phyloP scores from a whole-genome alignment of 2,329 filamentous ascomycete genomes.

The Calonectria hawksworthii region DNA sequence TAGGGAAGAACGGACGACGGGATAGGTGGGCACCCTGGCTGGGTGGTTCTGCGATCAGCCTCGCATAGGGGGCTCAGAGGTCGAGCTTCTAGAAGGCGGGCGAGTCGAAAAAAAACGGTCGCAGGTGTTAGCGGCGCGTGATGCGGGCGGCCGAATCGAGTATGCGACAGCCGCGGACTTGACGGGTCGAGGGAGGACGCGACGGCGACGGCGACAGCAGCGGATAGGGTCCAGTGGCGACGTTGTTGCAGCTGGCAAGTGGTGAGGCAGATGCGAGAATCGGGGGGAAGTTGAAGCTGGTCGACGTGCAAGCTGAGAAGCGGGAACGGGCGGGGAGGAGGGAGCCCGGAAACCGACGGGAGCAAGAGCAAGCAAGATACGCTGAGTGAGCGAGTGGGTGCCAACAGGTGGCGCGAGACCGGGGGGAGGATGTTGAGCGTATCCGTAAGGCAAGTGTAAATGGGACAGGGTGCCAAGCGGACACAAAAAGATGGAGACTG shows the following conservation, averaged over 20 bases:
- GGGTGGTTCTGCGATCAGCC: slow-evolving; percentile 46
- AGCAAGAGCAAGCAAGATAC: slow-evolving; percentile 8
- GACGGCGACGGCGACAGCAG: slow-evolving; percentile 16
- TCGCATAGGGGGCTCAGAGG: slow-evolving; percentile 45
- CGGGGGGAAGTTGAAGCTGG: slow-evolving; percentile 14
- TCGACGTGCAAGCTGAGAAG: slow-evolving; percentile 22
- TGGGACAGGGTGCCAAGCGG: slow-evolving; percentile 16
- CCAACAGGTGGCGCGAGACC: slow-evolving; percentile 22
- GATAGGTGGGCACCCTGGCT: slow-evolving; percentile 43
- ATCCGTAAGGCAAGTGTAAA: slow-evolving; percentile 12
- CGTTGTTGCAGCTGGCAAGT: slow-evolving; percentile 10
- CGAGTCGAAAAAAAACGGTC: slow-evolving; percentile 23
- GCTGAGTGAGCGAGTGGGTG: slow-evolving; percentile 19
- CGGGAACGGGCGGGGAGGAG: slow-evolving; percentile 27
- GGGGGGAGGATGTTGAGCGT: slow-evolving; percentile 8
- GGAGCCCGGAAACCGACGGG: slow-evolving; percentile 27
- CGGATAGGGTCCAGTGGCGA: slow-evolving; percentile 9
- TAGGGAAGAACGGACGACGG: slow-evolving; percentile 18
- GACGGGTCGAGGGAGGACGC: neutral
- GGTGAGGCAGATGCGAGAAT: slow-evolving; percentile 19
- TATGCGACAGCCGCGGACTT: slow-evolving; percentile 15
- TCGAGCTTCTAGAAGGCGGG: slow-evolving; percentile 46
- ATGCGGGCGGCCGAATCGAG: slow-evolving; percentile 15
- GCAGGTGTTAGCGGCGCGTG: slow-evolving; percentile 30
- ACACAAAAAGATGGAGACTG: slow-evolving; percentile 14